phyloP scores from a whole-genome alignment of 805 yeast species.

The Jamesozyma rosinii region DNA sequence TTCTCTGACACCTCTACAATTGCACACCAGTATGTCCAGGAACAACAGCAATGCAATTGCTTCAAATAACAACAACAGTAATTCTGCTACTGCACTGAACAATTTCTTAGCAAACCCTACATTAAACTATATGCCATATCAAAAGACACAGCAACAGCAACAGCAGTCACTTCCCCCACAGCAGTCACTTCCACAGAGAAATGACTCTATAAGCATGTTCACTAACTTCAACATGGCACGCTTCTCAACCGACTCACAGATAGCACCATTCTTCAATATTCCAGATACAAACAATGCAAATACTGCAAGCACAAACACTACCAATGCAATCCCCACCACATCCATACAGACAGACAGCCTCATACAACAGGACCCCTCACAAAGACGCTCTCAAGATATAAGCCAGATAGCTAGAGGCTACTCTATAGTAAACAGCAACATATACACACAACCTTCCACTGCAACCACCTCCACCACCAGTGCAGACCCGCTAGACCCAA shows the following conservation, averaged over 20 bases:
- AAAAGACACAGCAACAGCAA: background rate
- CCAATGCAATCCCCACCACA: background rate
- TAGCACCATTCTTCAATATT: conserved; percentile 23
- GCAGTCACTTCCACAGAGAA: conserved; percentile 7
- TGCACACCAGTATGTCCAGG: too few relatives aligned
- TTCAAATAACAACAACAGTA: too few relatives aligned
- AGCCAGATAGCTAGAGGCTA: conserved; percentile 19
- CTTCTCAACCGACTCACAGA: conserved; percentile 23
- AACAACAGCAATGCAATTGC: too few relatives aligned
- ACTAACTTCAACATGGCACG: conserved; percentile 18
- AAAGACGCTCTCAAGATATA: conserved; percentile 6
- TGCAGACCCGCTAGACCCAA: conserved; percentile 44
- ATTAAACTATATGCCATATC: background rate
- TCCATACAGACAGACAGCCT: too few relatives aligned
- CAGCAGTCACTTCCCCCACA: background rate
- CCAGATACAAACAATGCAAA: too few relatives aligned
- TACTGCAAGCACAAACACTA: background rate
- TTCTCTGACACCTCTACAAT: too few relatives aligned
- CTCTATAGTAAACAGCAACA: conserved; percentile 22
- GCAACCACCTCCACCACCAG: conserved; percentile 7
- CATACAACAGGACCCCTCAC: background rate
- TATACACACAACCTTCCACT: conserved; percentile 14
- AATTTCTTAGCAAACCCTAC: background rate
- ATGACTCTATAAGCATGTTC: conserved; percentile 20
- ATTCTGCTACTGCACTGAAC: background rate